These are phyloP conservation scores for Dothidotthia symphoricarpi DNA, from an alignment of 2,329 filamentous ascomycete species.

Conservation along the genomic window DNA sequence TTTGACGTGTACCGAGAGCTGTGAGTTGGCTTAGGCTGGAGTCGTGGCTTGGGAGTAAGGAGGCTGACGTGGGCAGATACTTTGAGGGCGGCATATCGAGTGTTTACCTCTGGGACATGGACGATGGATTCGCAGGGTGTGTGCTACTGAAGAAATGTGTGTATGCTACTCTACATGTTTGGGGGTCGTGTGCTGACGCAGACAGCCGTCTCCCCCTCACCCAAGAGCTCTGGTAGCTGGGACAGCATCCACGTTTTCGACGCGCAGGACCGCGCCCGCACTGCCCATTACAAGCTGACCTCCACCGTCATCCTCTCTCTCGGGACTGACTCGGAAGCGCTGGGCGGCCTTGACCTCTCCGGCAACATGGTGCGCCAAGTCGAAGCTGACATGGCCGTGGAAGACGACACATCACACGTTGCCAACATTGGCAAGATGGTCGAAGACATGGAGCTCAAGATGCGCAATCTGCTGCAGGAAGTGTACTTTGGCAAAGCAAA, in stretches of 20 bases:
- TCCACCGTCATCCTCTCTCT: conserved; percentile 93
- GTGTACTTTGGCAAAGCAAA: conserved; percentile 99
- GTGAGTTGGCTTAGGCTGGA: conserved; percentile 42
- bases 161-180: conserved; percentile 22
- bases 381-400: conserved; percentile 85
- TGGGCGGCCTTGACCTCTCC: conserved; percentile 86
- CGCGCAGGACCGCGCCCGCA: conserved; percentile 85
- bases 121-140: conserved; percentile 95
- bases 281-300: conserved; percentile 95
- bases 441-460: conserved; percentile 99
- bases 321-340: conserved; percentile 62
- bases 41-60: conserved; percentile 1
- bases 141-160: conserved; percentile 91
- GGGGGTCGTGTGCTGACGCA: conserved; percentile 11
- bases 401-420: conserved; percentile 89
- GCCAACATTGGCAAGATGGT: conserved; percentile 88
- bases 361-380: conserved; percentile 98
- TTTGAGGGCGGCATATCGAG: conserved; percentile 95
- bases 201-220: conserved; percentile 64
- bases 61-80: conserved; percentile 55
- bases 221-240: conserved; percentile 77
- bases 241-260: conserved; percentile 99
- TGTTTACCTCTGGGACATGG: conserved; percentile 97
- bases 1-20: conserved; percentile 96
- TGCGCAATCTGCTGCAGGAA: conserved; percentile 96